Base-by-base conservation (phyloP, 129 eudicot species). In the carrot (Daucus carota) region DNA sequence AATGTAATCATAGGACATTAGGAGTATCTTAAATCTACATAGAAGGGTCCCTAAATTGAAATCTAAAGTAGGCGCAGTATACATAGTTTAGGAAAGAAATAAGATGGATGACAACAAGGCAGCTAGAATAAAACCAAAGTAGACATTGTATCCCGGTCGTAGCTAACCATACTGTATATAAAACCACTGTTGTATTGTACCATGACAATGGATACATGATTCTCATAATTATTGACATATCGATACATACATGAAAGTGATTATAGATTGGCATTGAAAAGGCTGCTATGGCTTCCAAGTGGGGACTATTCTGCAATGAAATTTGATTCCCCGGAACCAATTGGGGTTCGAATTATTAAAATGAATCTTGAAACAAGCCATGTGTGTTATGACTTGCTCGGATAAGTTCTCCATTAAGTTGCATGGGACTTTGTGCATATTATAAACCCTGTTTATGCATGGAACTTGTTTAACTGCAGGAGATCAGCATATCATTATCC, bases 341-440 rank as follows among this genome's bases (percentile, higher is more conserved):
- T 26, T 60, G 40, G 29, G 40, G 20, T 33, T 28, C 36, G 20
- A 5, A 65, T 31, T 13, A 65, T 65, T 65, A 15, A 29, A 14
- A 65, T 65, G 70, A 33, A 65, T 65, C 40, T 28, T n/a, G 8
- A 15, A 65, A 65, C 70, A 65, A 14, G 70, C 70, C 70, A 65
- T 65, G 70, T 65, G 70, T 65, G 36, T 65, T 31, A n/a, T 65
- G 70, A 33, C 14, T 12, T 29, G 31, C 70, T 29, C 70, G 31
- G 36, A 65, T 65, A 65, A 65, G 70, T 65, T 57, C 28, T 57
- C 63, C 63, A n/a, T 54, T n/a, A n/a, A 54, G n/a, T 54, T 54
- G 63, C 63, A 54, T 54, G 63, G 63, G 15, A 54, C 63, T 54
- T 22, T 31, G 70, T 63, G 70, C 31, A 29, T 13, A 63, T 40